Evolutionary conservation across 257 asterid genomes (phyloP).

Genomic region (Solanum lycopersicoides): DNA sequence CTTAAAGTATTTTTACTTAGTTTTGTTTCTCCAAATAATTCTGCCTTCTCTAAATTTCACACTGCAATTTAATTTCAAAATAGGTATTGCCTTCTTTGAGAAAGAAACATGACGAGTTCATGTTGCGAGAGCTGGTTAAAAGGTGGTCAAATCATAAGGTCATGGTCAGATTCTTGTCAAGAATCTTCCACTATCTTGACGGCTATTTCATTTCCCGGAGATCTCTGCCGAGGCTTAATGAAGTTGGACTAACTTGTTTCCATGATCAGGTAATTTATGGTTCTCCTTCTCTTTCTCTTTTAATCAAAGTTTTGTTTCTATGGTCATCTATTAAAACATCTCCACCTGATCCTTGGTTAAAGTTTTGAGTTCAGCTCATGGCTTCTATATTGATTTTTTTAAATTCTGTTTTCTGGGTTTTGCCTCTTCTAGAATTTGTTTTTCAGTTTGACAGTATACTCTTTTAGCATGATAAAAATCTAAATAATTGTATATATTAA

Average conservation of each 20-base stretch:
- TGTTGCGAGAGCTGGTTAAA: constrained; percentile 87
- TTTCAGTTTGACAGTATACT: neutral
- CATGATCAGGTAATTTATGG: constrained; percentile 59
- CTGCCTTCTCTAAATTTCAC: neutral
- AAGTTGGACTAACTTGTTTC: constrained; percentile 92
- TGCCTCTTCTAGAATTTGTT: neutral
- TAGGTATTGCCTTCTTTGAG: constrained; percentile 72
- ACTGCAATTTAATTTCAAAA: neutral
- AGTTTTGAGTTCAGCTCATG: neutral
- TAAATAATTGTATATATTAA: too few species aligned
- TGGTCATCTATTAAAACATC: neutral
- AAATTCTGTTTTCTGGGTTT: neutral
- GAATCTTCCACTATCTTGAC: constrained; percentile 85
- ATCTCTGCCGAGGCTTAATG: constrained; percentile 81
- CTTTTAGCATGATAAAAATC: too few species aligned
- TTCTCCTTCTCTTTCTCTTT: neutral
- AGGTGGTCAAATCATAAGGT: constrained; percentile 93
- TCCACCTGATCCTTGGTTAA: neutral
- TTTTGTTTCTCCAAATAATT: neutral
- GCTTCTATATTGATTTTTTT: neutral
- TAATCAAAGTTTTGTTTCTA: neutral
- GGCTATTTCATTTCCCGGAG: constrained; percentile 92
- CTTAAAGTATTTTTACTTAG: neutral
- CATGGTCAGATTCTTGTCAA: constrained; percentile 97
- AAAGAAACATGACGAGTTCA: constrained; percentile 89